Evolutionary conservation across 2,329 filamentous ascomycete genomes (phyloP), one percentile per base, ranked within the genome.

Genomic region (Ilyonectria robusta): DNA sequence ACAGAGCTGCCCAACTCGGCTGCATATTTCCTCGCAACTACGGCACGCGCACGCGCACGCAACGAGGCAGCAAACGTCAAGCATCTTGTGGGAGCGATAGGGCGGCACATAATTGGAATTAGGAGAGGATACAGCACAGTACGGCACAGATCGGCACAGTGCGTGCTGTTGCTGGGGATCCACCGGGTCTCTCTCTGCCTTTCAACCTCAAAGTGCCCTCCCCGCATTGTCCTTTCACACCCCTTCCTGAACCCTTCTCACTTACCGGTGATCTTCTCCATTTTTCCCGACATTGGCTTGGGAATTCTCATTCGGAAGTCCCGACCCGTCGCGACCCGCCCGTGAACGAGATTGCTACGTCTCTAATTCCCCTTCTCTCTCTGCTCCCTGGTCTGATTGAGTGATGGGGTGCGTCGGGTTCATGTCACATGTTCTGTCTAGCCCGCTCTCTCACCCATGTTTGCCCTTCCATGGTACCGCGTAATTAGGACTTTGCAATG

Each of bases 381-480:
- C 6, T 33, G 31, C 31, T 23, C 50, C 50, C 50, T 64, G 48
- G 19, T 48, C 35, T n/a, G 23, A 42, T 46, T 58, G 37, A 17
- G 21, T 19, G 42, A 70, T 70, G 70, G 62, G 68, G 68, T 66
- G 66, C 65, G 68, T 67, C 66, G 54, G 55, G 21, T n/a, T 33
- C 47, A 53, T 57, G 72, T 74, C 72, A 74, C 70, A 74, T 74
- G 67, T 44, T 51, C 51, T 37, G 19, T 51, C 51, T 37, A 17
- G 47, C 62, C 50, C 48, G 40, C 56, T 44, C 26, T 23, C 33
- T 48, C 55, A 33, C 31, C 35, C 37, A 53, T 53, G 50, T 21
- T 53, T 53, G 11, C 21, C 35, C 13, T 21, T 23, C 10, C 19
- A 35, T 6, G 11, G 29, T 35, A 21, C 19, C n/a, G 7, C n/a